Evolutionary conservation across 495 filamentous ascomycete genomes (phyloP), one percentile per base, ranked within the genome.

Genomic region (Baudoinia panamericana): DNA sequence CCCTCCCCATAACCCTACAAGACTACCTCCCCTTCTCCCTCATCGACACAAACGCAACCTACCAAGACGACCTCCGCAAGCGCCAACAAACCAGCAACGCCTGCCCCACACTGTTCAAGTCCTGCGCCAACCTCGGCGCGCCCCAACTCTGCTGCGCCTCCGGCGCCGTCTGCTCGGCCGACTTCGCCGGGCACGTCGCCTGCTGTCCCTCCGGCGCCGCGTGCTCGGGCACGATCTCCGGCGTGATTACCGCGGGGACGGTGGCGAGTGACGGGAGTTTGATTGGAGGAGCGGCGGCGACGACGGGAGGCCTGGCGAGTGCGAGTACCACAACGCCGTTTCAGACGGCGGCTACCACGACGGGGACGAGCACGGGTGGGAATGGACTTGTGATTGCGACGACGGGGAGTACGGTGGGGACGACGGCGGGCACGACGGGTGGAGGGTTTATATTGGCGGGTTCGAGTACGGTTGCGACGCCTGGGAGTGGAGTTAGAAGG

Each of bases 201-300:
- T 82, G 78, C 58, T 82, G 78, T 56, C 73, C 75, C 5, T 63
- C 57, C 9, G 67, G 70, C 27, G 70, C 71, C 25, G 70, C 58
- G 24, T 82, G 78, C 52, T 80, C 74, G 0, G 78, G 78, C 3
- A 72, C 62, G 10, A 57, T 80, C 11, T 61, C 56, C 0, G 51
- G 46, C 13, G 46, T 50, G 4, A 47, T 50, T 4, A 54, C 51
- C 1, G 41, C 36, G 12, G 48, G 48, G 31, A 43, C 43, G 30
- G 20, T 51, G 36, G 29, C 40, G 18, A 39, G 30, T n/a, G 13
- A 41, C 15, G 48, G 48, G 12, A n/a, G 23, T 4, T 11, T 51
- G n/a, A 23, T 51, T 22, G 33, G 37, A 17, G 48, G 29, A 3
- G 42, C 19, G 1, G 36, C 16, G 15, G 30, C 25, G 15, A 19